Evolutionary conservation across 192 early-diverging fungal species (phyloP), one percentile per base, ranked within the genome.

Genomic region (Podila epigama): DNA sequence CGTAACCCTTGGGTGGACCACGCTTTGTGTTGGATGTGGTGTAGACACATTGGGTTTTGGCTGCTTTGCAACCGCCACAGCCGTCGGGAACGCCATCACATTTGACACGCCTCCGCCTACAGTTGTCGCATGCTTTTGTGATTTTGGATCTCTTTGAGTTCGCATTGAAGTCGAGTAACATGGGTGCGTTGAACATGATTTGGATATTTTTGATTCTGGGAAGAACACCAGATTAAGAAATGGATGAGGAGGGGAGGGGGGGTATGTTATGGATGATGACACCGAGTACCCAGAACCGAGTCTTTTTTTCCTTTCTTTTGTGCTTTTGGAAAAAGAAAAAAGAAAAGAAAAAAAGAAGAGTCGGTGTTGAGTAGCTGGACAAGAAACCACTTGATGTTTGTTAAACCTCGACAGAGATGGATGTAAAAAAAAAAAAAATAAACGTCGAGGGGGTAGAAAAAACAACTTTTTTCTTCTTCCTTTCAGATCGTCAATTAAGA

Each of bases 1-100:
- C 90, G 75, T 92, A 92, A 32, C 91, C 91, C 62, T 89, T 89
- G 41, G 88, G 87, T 15, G 90, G 90, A 0, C 90, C 90, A 27
- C 91, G 90, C 70, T 92, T 92, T 52, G 89, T 91, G 37, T 87
- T 82, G 9, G 82, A 79, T 60, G 87, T 84, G 28, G 87, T 86
- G 69, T 89, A 92, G 13, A 86, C 83, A 63, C 91, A 92, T n/a
- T 80, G 69, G 13, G 60, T 63, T 27, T 82, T 83, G 22, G 87
- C 77, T 33, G 87, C 83, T 51, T 81, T 80, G 78, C 91, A 92
- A 62, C 90, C 86, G 4, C 81, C 85, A 63, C 91, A 92, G 4
- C 83, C 68, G 31, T 89, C 86, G 12, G 75, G 81, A 12, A 69
- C 79, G 13, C 87, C 89, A 58, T 92, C 87, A 68, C 91, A 92